phyloP scores from a whole-genome alignment of 148 eudicot species.

The Dysphania ambrosioides region DNA sequence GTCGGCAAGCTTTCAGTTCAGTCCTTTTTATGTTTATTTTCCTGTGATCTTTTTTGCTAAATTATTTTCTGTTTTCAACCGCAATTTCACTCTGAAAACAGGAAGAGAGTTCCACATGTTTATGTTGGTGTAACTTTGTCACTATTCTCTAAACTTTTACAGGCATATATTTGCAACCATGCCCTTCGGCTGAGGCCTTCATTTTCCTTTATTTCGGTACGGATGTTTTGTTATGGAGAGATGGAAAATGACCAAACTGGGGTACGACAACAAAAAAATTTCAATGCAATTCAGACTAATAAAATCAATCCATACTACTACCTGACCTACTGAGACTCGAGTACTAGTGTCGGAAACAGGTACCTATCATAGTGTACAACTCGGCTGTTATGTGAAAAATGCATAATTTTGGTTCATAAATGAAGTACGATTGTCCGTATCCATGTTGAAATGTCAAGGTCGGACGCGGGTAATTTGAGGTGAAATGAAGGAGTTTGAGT shows the following conservation, averaged over 20 bases:
- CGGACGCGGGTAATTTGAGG: too few species aligned
- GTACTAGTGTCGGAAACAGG: too few species aligned
- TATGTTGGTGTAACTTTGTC: neutral
- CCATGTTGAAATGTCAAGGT: too few species aligned
- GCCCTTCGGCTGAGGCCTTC: conserved; percentile 94
- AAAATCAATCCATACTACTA: neutral
- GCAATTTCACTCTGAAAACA: conserved; percentile 24
- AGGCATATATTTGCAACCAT: conserved; percentile 89
- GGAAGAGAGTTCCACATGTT: neutral
- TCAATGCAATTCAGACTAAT: neutral
- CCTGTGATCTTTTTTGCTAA: neutral
- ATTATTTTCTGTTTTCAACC: conserved; percentile 5
- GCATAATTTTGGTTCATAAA: too few species aligned
- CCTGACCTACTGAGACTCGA: too few species aligned
- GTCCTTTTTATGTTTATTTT: neutral
- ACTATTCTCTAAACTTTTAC: conserved; percentile 21
- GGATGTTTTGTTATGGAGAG: conserved; percentile 88
- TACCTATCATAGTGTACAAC: too few species aligned
- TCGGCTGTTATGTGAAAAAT: too few species aligned
- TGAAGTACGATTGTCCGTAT: too few species aligned
- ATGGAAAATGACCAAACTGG: conserved; percentile 74
- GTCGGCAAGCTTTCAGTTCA: conserved; percentile 47
- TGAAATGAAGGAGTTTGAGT: too few species aligned
- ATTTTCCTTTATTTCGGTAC: conserved; percentile 93
- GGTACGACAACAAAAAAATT: conserved; percentile 36